Conservation (phyloP, 805 yeast genomes). For the Sporopachydermia lactativora region DNA sequence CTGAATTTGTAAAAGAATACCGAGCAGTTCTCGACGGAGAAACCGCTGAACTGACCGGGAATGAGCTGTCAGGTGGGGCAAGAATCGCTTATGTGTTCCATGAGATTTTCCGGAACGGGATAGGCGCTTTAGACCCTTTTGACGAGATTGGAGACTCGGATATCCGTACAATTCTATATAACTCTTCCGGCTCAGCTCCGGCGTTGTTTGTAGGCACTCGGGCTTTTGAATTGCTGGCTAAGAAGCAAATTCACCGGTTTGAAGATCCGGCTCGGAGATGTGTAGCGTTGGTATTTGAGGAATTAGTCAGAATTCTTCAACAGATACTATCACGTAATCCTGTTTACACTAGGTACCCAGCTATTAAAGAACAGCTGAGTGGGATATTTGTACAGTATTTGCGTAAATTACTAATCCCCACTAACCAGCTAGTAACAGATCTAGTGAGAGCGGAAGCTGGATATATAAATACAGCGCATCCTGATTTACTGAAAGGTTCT, state of each 20-base stretch:
- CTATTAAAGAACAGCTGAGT: constrained; percentile 73
- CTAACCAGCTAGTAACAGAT: constrained; percentile 74
- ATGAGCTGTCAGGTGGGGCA: constrained; percentile 95
- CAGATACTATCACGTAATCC: constrained; percentile 66
- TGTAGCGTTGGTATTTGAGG: constrained; percentile 84
- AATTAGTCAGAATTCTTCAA: constrained; percentile 77
- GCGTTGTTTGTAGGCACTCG: constrained; percentile 94
- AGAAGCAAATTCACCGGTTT: constrained; percentile 84
- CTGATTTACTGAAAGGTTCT: constrained; percentile 88
- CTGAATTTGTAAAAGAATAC: constrained; percentile 86
- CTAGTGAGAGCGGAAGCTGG: constrained; percentile 79
- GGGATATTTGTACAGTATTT: constrained; percentile 67
- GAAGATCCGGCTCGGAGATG: constrained; percentile 89
- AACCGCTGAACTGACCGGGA: constrained; percentile 73
- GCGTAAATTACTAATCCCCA: constrained; percentile 69
- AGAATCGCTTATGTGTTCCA: constrained; percentile 95
- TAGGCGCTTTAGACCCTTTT: constrained; percentile 85
- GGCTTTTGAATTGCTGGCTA: constrained; percentile 91
- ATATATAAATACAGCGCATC: constrained; percentile 95
- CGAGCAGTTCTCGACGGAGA: constrained; percentile 86
- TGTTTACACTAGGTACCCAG: constrained; percentile 80
- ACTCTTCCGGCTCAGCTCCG: constrained; percentile 93
- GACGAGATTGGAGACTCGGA: constrained; percentile 93
- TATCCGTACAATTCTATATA: constrained; percentile 92
- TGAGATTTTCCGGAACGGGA: constrained; percentile 88